phyloP scores from a whole-genome alignment of 345 rosid species.

The Aethionema arabicum region DNA sequence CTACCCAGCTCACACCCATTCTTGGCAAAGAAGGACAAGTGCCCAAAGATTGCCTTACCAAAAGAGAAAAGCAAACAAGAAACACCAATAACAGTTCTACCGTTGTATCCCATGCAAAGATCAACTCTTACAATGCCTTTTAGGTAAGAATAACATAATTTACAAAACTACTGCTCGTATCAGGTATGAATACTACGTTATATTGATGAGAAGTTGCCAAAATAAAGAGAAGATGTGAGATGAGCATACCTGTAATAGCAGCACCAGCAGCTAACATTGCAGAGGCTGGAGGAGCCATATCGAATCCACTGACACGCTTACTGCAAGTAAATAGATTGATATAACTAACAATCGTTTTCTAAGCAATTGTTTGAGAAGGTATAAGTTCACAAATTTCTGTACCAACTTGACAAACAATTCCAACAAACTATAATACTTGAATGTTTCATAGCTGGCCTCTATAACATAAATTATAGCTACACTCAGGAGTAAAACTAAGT shows the following conservation, averaged over 20 bases:
- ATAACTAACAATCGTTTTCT: neutral
- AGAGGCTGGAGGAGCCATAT: conserved; percentile 88
- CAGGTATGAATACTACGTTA: conserved; percentile 51
- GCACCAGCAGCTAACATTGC: conserved; percentile 64
- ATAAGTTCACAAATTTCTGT: too few relatives aligned
- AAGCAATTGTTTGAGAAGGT: neutral
- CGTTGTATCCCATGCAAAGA: conserved; percentile 47
- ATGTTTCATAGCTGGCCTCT: too few relatives aligned
- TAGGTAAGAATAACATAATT: conserved; percentile 24
- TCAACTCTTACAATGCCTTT: conserved; percentile 36
- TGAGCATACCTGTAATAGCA: conserved; percentile 53
- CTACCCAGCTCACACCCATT: conserved; percentile 83
- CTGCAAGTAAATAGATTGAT: conserved; percentile 48
- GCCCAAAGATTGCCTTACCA: conserved; percentile 78
- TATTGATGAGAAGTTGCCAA: conserved; percentile 40
- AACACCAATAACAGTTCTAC: conserved; percentile 75
- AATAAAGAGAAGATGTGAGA: conserved; percentile 19
- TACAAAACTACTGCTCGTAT: conserved; percentile 53
- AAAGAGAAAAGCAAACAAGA: conserved; percentile 71
- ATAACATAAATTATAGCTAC: too few relatives aligned
- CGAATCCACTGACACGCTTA: conserved; percentile 80
- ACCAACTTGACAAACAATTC: too few relatives aligned
- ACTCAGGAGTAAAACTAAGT: too few relatives aligned
- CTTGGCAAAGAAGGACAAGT: conserved; percentile 79
- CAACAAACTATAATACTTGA: too few relatives aligned